Conservation (phyloP, 805 yeast genomes). For the Metschnikowia proteae region DNA sequence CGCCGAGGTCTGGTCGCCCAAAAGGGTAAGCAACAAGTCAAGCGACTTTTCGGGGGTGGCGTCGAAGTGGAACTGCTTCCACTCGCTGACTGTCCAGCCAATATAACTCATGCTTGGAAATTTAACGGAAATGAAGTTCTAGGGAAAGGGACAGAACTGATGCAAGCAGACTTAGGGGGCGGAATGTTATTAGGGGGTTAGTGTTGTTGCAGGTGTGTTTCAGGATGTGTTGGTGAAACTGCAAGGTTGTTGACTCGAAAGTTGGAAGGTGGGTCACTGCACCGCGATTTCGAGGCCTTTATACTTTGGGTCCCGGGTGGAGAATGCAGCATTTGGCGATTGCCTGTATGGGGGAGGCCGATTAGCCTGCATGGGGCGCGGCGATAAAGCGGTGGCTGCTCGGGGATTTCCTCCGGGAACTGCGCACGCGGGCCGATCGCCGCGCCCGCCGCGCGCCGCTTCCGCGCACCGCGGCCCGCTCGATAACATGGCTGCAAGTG, state of each 20-base stretch:
- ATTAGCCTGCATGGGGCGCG: not conserved
- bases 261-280: too few relatives aligned
- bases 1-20: conserved; percentile 48
- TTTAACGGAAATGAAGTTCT: too few relatives aligned
- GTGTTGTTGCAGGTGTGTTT: too few relatives aligned
- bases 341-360: not conserved
- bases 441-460: not conserved
- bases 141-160: too few relatives aligned
- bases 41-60: conserved; percentile 62
- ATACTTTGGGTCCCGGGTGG: too few relatives aligned
- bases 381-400: not conserved
- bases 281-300: not conserved
- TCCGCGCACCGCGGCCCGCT: not conserved
- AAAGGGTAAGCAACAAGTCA: conserved; percentile 41
- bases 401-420: not conserved
- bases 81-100: conserved; percentile 82
- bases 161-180: too few relatives aligned
- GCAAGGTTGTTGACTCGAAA: too few relatives aligned
- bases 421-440: not conserved
- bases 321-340: not conserved
- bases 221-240: too few relatives aligned
- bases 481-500: not conserved
- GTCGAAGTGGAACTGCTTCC: conserved; percentile 66
- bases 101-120: conserved; percentile 5
- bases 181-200: too few relatives aligned